phyloP scores from a whole-genome alignment of 2,329 filamentous ascomycete genomes.

The Colletotrichum sp. region DNA sequence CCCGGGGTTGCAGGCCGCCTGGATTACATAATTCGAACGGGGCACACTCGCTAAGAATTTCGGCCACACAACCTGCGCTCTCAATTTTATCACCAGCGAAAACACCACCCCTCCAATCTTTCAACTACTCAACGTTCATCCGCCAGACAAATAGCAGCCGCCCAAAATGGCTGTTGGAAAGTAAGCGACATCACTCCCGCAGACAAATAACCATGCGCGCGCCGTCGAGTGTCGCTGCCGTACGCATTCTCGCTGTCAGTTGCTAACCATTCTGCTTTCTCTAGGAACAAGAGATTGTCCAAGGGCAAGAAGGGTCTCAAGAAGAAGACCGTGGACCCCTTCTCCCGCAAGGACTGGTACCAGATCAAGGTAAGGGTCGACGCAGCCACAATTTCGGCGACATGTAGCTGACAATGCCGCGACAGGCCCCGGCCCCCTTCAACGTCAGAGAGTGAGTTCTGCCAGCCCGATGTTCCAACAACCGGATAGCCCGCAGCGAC shows the following conservation, averaged over 20 bases:
- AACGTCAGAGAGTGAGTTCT: conserved; percentile 89
- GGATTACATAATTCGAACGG: conserved; percentile 19
- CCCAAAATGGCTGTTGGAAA: conserved; percentile 66
- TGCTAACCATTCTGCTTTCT: conserved; percentile 27
- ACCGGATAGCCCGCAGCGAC: background rate
- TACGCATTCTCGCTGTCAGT: conserved; percentile 9
- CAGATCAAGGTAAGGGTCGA: conserved; percentile 78
- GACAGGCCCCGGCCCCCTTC: conserved; percentile 91
- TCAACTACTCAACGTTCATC: conserved; percentile 48
- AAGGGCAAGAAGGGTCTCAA: conserved; percentile 99
- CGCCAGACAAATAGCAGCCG: conserved; percentile 51
- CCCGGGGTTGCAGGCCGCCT: background rate
- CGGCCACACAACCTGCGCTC: conserved; percentile 27
- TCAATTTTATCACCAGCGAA: conserved; percentile 35
- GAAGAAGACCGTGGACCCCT: conserved; percentile 98
- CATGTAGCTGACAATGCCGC: conserved; percentile 27
- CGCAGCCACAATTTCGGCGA: background rate
- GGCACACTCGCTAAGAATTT: conserved; percentile 29
- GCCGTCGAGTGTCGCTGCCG: background rate
- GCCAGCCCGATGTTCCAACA: conserved; percentile 1
- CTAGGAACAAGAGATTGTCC: conserved; percentile 99
- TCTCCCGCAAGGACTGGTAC: conserved; percentile 99
- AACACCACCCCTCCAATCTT: conserved; percentile 42
- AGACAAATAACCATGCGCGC: background rate
- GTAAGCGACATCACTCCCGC: conserved; percentile 41